A percentile compares a stretch with the other conserved stretches of the same genome.
phyloP scores from a whole-genome alignment of 805 yeast genomes.

The Yarrowia keelungensis region DNA sequence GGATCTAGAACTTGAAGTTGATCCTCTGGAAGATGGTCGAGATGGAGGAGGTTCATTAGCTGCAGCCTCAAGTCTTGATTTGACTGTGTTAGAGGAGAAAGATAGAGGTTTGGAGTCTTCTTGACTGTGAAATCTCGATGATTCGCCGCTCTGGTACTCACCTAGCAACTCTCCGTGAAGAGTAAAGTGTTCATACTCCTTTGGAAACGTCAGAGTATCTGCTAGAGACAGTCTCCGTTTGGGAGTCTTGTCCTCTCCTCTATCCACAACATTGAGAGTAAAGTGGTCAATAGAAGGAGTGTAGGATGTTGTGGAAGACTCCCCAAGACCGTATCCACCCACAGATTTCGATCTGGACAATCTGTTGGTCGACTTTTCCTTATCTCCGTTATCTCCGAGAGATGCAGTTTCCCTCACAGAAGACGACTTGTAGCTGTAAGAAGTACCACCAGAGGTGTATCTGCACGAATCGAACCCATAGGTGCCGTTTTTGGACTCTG shows the following conservation, averaged over 20 bases:
- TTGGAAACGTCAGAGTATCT: not conserved
- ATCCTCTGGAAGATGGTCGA: no score
- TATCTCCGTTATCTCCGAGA: not conserved
- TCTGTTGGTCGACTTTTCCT: not conserved
- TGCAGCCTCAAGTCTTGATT: not conserved
- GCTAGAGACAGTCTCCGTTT: not conserved
- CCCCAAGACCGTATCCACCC: not conserved
- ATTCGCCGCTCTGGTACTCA: not conserved
- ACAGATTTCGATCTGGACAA: not conserved
- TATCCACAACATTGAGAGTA: not conserved
- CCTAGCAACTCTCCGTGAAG: not conserved
- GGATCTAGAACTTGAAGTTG: not conserved
- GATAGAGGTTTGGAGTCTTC: no score
- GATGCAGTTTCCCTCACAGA: not conserved
- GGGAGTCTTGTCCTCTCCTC: not conserved
- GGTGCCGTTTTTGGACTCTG: not conserved
- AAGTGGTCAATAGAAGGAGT: conserved; percentile 5
- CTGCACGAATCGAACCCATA: conserved; percentile 9
- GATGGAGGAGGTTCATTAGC: no score
- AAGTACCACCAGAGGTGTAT: not conserved
- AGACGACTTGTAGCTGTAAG: not conserved
- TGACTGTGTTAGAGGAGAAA: not conserved
- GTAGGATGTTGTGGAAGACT: not conserved
- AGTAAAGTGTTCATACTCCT: not conserved
- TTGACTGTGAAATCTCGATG: no score